Conservation (phyloP, 306 rosid species). For the Delonix regia region DNA sequence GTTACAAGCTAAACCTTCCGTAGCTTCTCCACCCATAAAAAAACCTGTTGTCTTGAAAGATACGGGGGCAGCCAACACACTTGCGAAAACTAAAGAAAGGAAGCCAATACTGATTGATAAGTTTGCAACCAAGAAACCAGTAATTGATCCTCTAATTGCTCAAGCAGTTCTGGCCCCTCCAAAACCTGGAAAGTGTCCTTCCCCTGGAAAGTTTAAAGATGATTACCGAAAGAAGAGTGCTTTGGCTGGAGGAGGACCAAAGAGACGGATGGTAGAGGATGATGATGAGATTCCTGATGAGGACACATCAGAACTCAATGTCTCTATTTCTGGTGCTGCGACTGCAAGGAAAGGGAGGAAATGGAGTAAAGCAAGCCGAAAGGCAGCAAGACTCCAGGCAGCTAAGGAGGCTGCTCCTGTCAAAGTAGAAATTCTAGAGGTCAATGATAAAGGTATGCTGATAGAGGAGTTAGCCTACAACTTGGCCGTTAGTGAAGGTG, state of each 20-base stretch:
- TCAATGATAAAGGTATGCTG: slow-evolving; percentile 72
- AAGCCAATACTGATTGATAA: slow-evolving; percentile 90
- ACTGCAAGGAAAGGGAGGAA: slow-evolving; percentile 83
- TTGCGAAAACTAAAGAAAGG: slow-evolving; percentile 53
- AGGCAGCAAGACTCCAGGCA: slow-evolving; percentile 89
- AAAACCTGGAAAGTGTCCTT: slow-evolving; percentile 74
- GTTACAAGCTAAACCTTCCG: slow-evolving; percentile 69
- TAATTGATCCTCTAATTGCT: slow-evolving; percentile 63
- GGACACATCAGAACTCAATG: slow-evolving; percentile 64
- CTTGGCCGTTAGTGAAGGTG: slow-evolving; percentile 76
- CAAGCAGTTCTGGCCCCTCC: slow-evolving; percentile 71
- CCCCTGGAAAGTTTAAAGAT: slow-evolving; percentile 68
- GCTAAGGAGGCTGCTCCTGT: slow-evolving; percentile 96
- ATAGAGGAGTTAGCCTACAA: slow-evolving; percentile 79
- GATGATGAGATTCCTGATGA: slow-evolving; percentile 58
- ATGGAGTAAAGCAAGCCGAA: slow-evolving; percentile 96
- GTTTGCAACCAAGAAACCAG: slow-evolving; percentile 74
- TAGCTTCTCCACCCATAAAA: slow-evolving; percentile 60
- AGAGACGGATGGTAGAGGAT: slow-evolving; percentile 56
- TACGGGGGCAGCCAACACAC: slow-evolving; percentile 57
- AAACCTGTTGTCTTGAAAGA: slow-evolving; percentile 76
- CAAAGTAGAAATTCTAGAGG: slow-evolving; percentile 91
- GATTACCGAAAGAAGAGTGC: slow-evolving; percentile 70
- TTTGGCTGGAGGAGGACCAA: slow-evolving; percentile 56
- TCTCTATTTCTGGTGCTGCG: slow-evolving; percentile 64